Base-by-base conservation (phyloP, 345 rosid genomes). In the Salix koriyanagi region DNA sequence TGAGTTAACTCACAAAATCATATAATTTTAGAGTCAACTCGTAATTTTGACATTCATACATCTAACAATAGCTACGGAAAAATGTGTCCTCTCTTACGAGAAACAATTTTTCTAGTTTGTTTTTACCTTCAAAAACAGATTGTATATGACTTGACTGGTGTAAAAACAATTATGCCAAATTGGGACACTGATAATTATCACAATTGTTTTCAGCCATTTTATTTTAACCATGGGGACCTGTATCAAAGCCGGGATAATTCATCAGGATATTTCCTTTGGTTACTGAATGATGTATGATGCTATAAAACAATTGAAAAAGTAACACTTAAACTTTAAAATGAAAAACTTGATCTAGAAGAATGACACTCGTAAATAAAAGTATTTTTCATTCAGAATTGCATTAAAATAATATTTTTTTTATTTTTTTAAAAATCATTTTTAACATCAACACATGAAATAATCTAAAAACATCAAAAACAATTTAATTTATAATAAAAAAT, bases 331-430 rank as follows among this genome's bases (percentile, higher is more conserved):
- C 7, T 18, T 52, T 19, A 52, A 52, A 46, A 1, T 46, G 60
- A 21, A 52, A 52, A 52, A 52, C 1, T 21, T 19, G 9, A 52
- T 52, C 25, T 7, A 5, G 7, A 21, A 52, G 60, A 3, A 52
- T 52, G 23, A 23, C 2, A 21, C 23, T 8, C 9, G 2, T 6
- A 52, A 4, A 2, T 2, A 23, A 30, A 30, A 30, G 0, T 30
- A 30, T 30, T 30, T 30, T 30, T 30, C 0, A 3, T 30, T 32
- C 0, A 32, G 0, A 32, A 32, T 3, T 3, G 0, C 4, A 32
- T 32, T 0, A 32, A 32, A 32, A 32, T 32, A 32, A 32, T 32
- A 3, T 32, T 32, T 32, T 32, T 32, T 32, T 32, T 30, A 30
- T 3, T 4, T 32, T 32, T 32, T 32, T 0, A 4, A 32, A 32